These are phyloP conservation scores for Blepharisma stoltei DNA, from an alignment of 73 alveolate genomes.

Conservation along the genomic window DNA sequence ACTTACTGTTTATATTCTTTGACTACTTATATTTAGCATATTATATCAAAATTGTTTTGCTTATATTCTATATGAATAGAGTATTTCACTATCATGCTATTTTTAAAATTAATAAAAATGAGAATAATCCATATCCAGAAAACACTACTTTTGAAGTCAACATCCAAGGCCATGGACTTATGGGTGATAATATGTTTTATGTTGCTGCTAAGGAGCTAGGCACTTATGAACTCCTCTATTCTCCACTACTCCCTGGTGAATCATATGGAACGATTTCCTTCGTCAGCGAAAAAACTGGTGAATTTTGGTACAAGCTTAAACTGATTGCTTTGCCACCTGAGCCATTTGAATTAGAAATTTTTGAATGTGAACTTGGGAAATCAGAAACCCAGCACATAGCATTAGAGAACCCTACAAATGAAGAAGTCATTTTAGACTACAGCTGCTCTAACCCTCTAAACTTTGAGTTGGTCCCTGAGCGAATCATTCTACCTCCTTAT, in stretches of 20 bases:
- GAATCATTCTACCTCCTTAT: slow-evolving; percentile 79
- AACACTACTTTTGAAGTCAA: slow-evolving; percentile 87
- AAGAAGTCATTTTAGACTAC: slow-evolving; percentile 80
- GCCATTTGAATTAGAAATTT: slow-evolving; percentile 66
- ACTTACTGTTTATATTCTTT: slow-evolving; percentile 28
- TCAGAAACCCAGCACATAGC: slow-evolving; percentile 75
- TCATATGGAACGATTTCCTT: slow-evolving; percentile 89
- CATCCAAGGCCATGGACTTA: slow-evolving; percentile 85
- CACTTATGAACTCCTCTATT: slow-evolving; percentile 82
- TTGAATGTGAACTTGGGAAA: slow-evolving; percentile 95
- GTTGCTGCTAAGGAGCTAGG: slow-evolving; percentile 75
- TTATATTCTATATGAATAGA: too few relatives aligned
- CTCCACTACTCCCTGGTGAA: slow-evolving; percentile 89
- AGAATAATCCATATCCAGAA: slow-evolving; percentile 86
- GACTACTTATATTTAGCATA: background rate
- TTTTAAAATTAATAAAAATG: too few relatives aligned
- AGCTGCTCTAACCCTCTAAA: slow-evolving; percentile 75
- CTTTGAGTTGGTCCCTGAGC: slow-evolving; percentile 92
- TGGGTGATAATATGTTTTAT: slow-evolving; percentile 80
- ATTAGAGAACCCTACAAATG: slow-evolving; percentile 94
- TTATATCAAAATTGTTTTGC: too few relatives aligned
- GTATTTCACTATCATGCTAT: too few relatives aligned
- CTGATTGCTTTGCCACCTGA: slow-evolving; percentile 88
- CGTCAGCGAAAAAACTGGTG: slow-evolving; percentile 93
- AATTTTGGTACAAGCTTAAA: slow-evolving; percentile 91